Conservation (phyloP, 192 early-diverging fungal species). For the Entomortierella lignicola region DNA sequence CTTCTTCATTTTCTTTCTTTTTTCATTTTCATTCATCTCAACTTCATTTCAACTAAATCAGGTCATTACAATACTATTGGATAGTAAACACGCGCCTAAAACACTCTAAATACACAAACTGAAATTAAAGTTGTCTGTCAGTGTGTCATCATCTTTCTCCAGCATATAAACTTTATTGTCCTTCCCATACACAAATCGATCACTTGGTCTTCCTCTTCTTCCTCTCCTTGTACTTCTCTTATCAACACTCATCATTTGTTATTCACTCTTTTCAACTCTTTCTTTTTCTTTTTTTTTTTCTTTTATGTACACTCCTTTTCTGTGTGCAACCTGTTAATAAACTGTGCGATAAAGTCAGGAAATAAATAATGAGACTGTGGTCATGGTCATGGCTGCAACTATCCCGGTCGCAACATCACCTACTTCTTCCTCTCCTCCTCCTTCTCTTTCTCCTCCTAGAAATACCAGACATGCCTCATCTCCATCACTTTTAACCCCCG, state of each 20-base stretch:
- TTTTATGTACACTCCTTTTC: not conserved
- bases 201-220: not conserved
- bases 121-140: not conserved
- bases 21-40: too few relatives aligned
- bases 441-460: not conserved
- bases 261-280: not conserved
- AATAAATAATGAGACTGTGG: constrained; percentile 23
- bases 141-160: not conserved
- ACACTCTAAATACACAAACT: not conserved
- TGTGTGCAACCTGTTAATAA: too few relatives aligned
- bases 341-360: too few relatives aligned
- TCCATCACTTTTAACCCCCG: not conserved
- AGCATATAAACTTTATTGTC: too few relatives aligned
- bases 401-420: constrained; percentile 2
- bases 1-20: too few relatives aligned
- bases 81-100: too few relatives aligned
- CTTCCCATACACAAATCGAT: not conserved
- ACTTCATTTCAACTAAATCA: too few relatives aligned
- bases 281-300: too few relatives aligned
- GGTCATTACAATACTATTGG: too few relatives aligned
- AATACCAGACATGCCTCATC: not conserved
- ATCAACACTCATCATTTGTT: too few relatives aligned
- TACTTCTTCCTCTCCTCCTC: constrained; percentile 7
- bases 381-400: constrained; percentile 33
- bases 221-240: too few relatives aligned